A percentile compares a stretch with the other conserved stretches of the same genome.
phyloP scores from a whole-genome alignment of 176 grass and related monocot genomes.

The Stipa capillata region DNA sequence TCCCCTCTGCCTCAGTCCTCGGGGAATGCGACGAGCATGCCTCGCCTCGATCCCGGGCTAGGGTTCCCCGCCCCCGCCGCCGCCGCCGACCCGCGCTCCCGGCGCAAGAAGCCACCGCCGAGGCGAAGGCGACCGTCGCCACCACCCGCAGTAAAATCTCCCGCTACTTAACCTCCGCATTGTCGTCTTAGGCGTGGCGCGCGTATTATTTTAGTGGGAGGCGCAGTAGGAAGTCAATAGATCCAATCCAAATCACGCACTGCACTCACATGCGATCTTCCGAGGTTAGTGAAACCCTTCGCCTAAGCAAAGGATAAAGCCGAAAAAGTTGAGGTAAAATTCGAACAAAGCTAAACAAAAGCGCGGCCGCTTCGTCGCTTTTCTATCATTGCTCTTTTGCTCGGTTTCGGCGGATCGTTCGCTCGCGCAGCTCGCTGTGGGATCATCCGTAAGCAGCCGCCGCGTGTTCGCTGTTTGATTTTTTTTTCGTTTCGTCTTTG shows the following conservation, averaged over 20 bases:
- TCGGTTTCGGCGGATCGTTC: conserved; percentile 6
- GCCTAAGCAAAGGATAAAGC: conserved; percentile 33
- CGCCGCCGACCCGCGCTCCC: neutral
- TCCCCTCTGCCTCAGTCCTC: conserved; percentile 10
- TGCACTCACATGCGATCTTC: conserved; percentile 12
- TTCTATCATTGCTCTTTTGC: conserved; percentile 37
- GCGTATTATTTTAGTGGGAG: conserved; percentile 1
- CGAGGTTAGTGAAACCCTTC: conserved; percentile 7
- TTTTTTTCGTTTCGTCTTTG: neutral
- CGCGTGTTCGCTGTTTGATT: conserved; percentile 1
- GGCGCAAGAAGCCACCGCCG: conserved; percentile 34
- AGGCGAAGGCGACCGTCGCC: conserved; percentile 18
- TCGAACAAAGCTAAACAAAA: conserved; percentile 7
- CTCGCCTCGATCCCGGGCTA: conserved; percentile 42
- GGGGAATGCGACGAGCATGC: conserved; percentile 59
- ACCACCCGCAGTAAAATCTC: conserved; percentile 6
- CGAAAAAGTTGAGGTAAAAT: neutral
- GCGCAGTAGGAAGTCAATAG: conserved; percentile 30
- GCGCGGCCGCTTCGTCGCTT: conserved; percentile 13
- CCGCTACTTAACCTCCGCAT: neutral
- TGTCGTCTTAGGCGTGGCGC: neutral
- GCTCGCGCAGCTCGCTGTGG: neutral
- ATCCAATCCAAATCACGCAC: conserved; percentile 20
- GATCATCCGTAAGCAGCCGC: neutral
- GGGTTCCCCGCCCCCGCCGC: conserved; percentile 16